Conservation (phyloP, 768 basidiomycete species). For the Coprinopsis marcescibilis region DNA sequence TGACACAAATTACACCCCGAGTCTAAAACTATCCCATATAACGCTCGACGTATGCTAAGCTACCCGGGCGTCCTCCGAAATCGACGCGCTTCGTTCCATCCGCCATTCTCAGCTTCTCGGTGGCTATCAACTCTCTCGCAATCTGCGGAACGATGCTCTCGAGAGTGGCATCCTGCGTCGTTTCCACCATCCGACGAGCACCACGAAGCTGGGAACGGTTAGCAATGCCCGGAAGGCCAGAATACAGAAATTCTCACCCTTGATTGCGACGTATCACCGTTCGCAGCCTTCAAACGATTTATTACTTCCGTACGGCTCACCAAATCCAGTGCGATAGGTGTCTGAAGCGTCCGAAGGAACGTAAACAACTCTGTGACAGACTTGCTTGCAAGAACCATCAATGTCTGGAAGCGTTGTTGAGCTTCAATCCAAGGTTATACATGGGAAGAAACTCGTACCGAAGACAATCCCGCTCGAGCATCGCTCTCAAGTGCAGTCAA, state of each 20-base stretch:
- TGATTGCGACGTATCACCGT: conserved; percentile 40
- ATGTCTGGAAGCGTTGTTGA: conserved; percentile 32
- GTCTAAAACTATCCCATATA: conserved; percentile 14
- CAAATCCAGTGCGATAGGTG: conserved; percentile 47
- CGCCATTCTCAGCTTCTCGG: conserved; percentile 59
- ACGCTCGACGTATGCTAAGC: no score
- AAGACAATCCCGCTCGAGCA: conserved; percentile 33
- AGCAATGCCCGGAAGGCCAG: not conserved
- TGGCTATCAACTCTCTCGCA: conserved; percentile 58
- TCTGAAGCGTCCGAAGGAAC: conserved; percentile 53
- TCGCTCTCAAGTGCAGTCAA: conserved; percentile 45
- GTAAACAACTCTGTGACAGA: conserved; percentile 62
- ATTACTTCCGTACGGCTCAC: conserved; percentile 45
- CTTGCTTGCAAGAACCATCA: conserved; percentile 48
- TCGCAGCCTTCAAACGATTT: conserved; percentile 41
- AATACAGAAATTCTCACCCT: conserved; percentile 37
- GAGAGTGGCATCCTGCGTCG: conserved; percentile 38
- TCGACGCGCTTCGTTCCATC: conserved; percentile 32
- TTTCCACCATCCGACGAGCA: conserved; percentile 44
- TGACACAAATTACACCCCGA: not conserved
- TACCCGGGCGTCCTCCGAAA: conserved; percentile 12
- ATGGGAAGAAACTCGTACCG: conserved; percentile 25
- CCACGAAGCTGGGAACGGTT: conserved; percentile 48
- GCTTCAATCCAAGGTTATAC: not conserved
- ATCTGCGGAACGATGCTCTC: conserved; percentile 50